These are phyloP conservation scores for Tetrapyrgos nigripes DNA, from an alignment of 1,284 basidiomycete genomes.

Conservation along the genomic window DNA sequence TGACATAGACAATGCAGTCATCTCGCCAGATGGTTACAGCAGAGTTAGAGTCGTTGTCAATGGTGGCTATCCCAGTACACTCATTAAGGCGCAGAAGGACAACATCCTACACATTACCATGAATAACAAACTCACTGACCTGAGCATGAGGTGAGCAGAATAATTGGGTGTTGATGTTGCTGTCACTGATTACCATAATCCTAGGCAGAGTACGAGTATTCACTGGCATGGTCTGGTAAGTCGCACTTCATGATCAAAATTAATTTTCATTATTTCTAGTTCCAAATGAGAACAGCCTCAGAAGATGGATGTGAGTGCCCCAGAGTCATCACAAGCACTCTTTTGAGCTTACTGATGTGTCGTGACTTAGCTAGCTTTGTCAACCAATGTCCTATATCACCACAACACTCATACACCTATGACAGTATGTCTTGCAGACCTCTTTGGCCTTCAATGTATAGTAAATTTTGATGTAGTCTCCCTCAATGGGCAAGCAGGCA, in stretches of 20 bases:
- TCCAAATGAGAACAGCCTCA: constrained; percentile 21
- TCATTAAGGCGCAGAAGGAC: constrained; percentile 22
- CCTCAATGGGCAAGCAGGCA: constrained; percentile 13
- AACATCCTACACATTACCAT: constrained; percentile 17
- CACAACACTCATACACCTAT: constrained; percentile 15
- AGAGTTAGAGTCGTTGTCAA: constrained; percentile 1
- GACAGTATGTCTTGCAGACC: constrained; percentile 5
- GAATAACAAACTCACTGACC: constrained; percentile 7
- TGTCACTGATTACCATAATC: neutral
- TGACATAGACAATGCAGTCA: neutral
- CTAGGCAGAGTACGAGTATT: constrained; percentile 22
- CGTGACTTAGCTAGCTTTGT: constrained; percentile 19
- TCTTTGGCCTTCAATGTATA: neutral
- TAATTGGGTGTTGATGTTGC: neutral
- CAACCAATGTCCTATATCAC: constrained; percentile 13
- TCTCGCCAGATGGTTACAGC: constrained; percentile 6
- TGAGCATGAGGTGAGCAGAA: constrained; percentile 11
- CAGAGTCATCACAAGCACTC: no score
- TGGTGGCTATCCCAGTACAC: constrained; percentile 1
- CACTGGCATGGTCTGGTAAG: constrained; percentile 27
- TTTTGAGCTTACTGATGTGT: no score
- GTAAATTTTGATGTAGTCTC: constrained; percentile 6
- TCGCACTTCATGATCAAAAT: constrained; percentile 1
- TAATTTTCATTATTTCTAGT: constrained; percentile 21
- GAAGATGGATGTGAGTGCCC: no score